phyloP scores from a whole-genome alignment of 2,329 filamentous ascomycete genomes.

The Ascochyta viciae-villosae region DNA sequence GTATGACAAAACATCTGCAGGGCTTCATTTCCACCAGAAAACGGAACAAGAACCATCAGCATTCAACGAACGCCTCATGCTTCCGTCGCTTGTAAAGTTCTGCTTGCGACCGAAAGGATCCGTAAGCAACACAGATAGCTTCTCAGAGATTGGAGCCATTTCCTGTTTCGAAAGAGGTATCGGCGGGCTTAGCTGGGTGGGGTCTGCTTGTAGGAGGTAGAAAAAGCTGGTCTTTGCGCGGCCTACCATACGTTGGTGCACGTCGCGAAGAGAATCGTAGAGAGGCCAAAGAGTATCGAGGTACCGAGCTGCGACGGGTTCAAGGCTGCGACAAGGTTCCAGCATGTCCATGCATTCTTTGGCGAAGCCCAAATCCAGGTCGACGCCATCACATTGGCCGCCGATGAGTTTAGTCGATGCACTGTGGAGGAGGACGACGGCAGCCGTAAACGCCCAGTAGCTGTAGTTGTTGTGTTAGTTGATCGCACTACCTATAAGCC shows the following conservation, averaged over 20 bases:
- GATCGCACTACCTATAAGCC: not conserved
- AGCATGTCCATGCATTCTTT: conserved; percentile 48
- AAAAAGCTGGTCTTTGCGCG: conserved; percentile 47
- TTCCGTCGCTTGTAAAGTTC: conserved; percentile 24
- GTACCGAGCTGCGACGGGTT: conserved; percentile 44
- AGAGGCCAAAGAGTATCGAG: conserved; percentile 45
- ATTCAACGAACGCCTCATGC: conserved; percentile 41
- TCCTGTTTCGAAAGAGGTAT: conserved; percentile 42
- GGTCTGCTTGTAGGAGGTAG: conserved; percentile 38
- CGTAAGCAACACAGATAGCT: conserved; percentile 41
- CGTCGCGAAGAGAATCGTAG: conserved; percentile 42
- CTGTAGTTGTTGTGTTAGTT: conserved; percentile 20
- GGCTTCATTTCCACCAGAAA: conserved; percentile 45
- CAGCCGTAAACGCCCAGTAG: conserved; percentile 48
- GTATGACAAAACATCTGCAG: not conserved
- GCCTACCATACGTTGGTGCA: conserved; percentile 42
- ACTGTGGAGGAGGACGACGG: conserved; percentile 45
- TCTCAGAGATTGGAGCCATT: conserved; percentile 46
- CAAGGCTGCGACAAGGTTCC: conserved; percentile 38
- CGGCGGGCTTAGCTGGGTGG: conserved; percentile 33
- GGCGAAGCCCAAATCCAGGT: conserved; percentile 43
- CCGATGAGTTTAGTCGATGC: conserved; percentile 46
- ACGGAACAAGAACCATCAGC: conserved; percentile 42
- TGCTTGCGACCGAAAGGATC: conserved; percentile 49
- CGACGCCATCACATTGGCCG: conserved; percentile 35